These are phyloP conservation scores for Rugosomyces carneus DNA, from an alignment of 1,284 basidiomycete species.

Conservation along the genomic window DNA sequence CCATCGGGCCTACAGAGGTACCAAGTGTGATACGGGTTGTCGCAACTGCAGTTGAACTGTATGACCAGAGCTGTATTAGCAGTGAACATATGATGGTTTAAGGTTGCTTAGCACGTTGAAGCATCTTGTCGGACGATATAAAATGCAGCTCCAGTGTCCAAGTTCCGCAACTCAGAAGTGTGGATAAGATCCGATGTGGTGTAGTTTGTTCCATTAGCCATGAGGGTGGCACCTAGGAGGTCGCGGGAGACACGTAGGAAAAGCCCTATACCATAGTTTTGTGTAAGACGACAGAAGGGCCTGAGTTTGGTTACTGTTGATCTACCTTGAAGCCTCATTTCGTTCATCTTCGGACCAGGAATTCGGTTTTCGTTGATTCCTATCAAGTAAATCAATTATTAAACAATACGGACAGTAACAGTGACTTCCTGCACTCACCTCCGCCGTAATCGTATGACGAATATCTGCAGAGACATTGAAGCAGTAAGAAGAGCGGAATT, in stretches of 20 bases:
- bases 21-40: slow-evolving; percentile 34
- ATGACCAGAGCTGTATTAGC: not conserved
- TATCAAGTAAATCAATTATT: slow-evolving; percentile 8
- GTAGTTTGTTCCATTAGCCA: slow-evolving; percentile 42
- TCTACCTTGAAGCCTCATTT: slow-evolving; percentile 46
- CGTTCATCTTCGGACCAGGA: slow-evolving; percentile 46
- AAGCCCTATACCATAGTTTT: slow-evolving; percentile 25
- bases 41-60: slow-evolving; percentile 33
- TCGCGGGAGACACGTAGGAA: slow-evolving; percentile 45
- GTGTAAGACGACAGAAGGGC: not conserved
- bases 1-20: slow-evolving; percentile 34
- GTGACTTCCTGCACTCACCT: too few species aligned
- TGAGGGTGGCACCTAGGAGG: slow-evolving; percentile 32
- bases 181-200: slow-evolving; percentile 39
- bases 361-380: slow-evolving; percentile 49
- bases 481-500: not conserved
- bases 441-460: slow-evolving; percentile 47
- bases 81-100: not conserved
- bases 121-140: slow-evolving; percentile 45
- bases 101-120: slow-evolving; percentile 28
- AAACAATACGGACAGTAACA: not conserved
- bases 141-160: slow-evolving; percentile 39
- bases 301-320: not conserved
- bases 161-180: slow-evolving; percentile 42
- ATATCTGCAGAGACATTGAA: slow-evolving; percentile 19